Conservation (phyloP, 371 early-diverging fungal genomes). For the Haplosporangium sp. region DNA sequence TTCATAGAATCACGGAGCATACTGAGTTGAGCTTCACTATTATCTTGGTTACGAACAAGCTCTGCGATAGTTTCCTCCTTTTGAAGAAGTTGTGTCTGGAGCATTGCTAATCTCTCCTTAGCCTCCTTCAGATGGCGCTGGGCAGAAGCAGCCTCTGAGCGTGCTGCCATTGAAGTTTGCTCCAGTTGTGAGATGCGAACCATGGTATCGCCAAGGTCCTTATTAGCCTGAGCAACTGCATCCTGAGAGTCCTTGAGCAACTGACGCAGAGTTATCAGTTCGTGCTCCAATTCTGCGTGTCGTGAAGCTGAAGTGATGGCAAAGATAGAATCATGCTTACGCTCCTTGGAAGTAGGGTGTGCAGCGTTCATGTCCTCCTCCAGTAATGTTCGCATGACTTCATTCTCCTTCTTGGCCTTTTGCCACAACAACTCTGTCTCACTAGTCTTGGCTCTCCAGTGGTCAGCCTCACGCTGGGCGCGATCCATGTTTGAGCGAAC, state of each 20-base stretch:
- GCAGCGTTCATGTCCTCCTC: slow-evolving; percentile 49
- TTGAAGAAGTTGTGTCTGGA: slow-evolving; percentile 62
- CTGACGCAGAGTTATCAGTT: slow-evolving; percentile 49
- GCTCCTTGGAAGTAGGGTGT: slow-evolving; percentile 27
- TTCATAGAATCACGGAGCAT: slow-evolving; percentile 71
- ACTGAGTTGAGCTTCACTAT: slow-evolving; percentile 69
- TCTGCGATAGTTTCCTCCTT: slow-evolving; percentile 66
- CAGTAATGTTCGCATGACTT: slow-evolving; percentile 35
- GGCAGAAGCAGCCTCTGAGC: slow-evolving; percentile 65
- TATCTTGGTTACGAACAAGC: slow-evolving; percentile 64
- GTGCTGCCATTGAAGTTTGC: slow-evolving; percentile 67
- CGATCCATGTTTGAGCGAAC: slow-evolving; percentile 43
- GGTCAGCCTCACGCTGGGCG: slow-evolving; percentile 38
- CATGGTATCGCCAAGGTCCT: slow-evolving; percentile 64
- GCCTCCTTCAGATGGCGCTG: slow-evolving; percentile 65
- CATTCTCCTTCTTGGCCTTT: slow-evolving; percentile 50
- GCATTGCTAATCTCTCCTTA: slow-evolving; percentile 63
- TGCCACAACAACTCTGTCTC: slow-evolving; percentile 53
- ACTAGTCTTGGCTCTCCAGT: slow-evolving; percentile 41
- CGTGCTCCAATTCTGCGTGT: slow-evolving; percentile 62
- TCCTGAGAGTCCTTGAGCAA: slow-evolving; percentile 52
- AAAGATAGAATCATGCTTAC: slow-evolving; percentile 54
- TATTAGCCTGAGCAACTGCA: slow-evolving; percentile 36
- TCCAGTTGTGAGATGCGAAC: slow-evolving; percentile 70
- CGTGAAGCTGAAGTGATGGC: slow-evolving; percentile 52